Percentiles rank a stretch among this genome's conserved stretches.
These are phyloP conservation scores for Nymphaea thermarum DNA, from an alignment of 164 flowering plant genomes.

Conservation along the genomic window DNA sequence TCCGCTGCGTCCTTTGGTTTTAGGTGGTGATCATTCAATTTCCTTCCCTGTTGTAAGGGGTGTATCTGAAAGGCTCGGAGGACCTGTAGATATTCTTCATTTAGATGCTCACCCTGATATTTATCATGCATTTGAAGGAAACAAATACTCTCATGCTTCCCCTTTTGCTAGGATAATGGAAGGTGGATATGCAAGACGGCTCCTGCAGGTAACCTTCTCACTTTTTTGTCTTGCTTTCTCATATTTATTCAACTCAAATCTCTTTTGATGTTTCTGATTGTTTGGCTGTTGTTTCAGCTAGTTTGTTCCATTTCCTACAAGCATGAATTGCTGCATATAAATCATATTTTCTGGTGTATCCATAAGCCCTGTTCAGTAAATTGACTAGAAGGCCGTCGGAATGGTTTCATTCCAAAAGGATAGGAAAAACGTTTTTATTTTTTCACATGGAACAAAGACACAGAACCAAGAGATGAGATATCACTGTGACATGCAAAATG, in stretches of 20 bases:
- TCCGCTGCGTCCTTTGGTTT: conserved; percentile 80
- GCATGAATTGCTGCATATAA: no score
- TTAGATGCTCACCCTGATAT: conserved; percentile 99
- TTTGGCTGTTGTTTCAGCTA: no score
- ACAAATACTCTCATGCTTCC: conserved; percentile 94
- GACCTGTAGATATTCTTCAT: conserved; percentile 96
- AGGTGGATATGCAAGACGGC: conserved; percentile 94
- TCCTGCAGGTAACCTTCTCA: conserved; percentile 53
- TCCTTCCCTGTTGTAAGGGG: conserved; percentile 92
- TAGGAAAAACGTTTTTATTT: no score
- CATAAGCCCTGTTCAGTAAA: no score
- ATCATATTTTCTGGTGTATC: no score
- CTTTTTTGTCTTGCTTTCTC: neutral
- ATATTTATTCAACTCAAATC: neutral
- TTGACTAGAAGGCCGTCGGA: no score
- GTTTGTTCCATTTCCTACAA: no score
- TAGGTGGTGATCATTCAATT: conserved; percentile 98
- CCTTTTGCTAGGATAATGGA: conserved; percentile 98
- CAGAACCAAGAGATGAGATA: no score
- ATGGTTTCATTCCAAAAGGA: no score
- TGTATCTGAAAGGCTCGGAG: conserved; percentile 93
- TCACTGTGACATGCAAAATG: no score
- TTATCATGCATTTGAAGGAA: conserved; percentile 88
- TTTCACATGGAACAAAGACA: no score
- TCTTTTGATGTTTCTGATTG: no score